Evolutionary conservation across 1,139 yeast genomes (phyloP), one percentile per base, ranked within the genome.

Genomic region (Kazachstania sp.): DNA sequence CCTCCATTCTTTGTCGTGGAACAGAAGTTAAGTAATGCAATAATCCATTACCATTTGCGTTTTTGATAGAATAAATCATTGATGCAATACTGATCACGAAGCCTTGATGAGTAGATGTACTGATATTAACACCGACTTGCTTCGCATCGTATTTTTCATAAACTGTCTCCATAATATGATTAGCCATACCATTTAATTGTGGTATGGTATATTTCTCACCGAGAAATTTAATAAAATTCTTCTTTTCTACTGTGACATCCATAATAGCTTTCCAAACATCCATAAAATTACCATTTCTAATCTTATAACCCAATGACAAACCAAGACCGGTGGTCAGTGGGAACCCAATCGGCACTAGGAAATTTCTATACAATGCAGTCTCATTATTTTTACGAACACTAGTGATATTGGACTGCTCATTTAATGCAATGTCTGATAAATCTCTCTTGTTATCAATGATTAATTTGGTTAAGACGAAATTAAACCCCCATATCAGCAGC

Each of bases 321-420:
- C 78, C 79, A 44, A 84, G 66, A 0, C 94, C 94, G 1, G 84
- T 78, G 20, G 82, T 71, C 40, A 83, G 68, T 0, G 83, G 81
- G 50, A 75, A 67, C 2, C 82, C 80, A 57, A 74, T 74, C 37
- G 83, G 86, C 18, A 81, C 73, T 57, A 81, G 77, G 45, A 76
- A 78, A 42, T 83, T 79, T 54, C 84, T 74, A 60, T 83, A 78
- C n/a, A 79, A 68, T 1, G 88, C 83, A 28, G 86, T 77, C 60
- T 84, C 87, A 41, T 72, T 65, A 20, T 68, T 66, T 43, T 75
- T 71, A 35, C 90, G 67, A 0, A 83, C 80, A 9, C 78, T 68
- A 1, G 80, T 77, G 19, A 78, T 64, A 19, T 73, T 68, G 3
- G 86, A 72, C 62, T 84, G 92, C 52, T 78, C 76, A 37, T 66